These are phyloP conservation scores for Rhinocladiella similis DNA, from an alignment of 2,329 filamentous ascomycete genomes.

Conservation along the genomic window DNA sequence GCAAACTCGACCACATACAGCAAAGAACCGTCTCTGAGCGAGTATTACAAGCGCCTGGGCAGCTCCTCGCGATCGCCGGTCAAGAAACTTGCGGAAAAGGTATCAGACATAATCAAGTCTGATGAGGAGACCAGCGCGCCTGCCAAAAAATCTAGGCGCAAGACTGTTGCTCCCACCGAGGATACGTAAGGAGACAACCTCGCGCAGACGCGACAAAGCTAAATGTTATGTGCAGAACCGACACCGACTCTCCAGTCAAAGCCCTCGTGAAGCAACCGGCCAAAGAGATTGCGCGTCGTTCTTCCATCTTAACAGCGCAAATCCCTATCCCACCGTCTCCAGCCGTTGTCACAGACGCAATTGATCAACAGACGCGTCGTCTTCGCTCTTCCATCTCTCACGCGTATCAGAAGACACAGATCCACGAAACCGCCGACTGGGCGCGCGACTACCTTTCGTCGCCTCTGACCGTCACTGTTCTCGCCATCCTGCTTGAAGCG, in stretches of 20 bases:
- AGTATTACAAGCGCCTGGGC: conserved; percentile 73
- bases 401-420: conserved; percentile 58
- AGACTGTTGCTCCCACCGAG: conserved; percentile 34
- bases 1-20: conserved; percentile 67
- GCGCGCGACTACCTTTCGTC: conserved; percentile 72
- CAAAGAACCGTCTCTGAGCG: conserved; percentile 63
- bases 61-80: conserved; percentile 58
- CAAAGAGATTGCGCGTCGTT: conserved; percentile 40
- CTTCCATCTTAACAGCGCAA: conserved; percentile 51
- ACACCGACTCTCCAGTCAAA: conserved; percentile 16
- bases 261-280: conserved; percentile 32
- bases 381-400: conserved; percentile 67
- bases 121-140: conserved; percentile 39
- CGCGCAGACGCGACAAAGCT: conserved; percentile 24
- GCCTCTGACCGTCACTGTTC: conserved; percentile 68
- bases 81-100: conserved; percentile 47
- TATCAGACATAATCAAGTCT: conserved; percentile 40
- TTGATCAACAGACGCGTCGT: conserved; percentile 62
- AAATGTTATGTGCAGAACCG: conserved; percentile 18
- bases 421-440: conserved; percentile 64
- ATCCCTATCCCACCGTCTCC: conserved; percentile 79
- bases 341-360: conserved; percentile 70
- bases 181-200: conserved; percentile 34
- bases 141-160: conserved; percentile 30
- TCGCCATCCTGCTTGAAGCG: conserved; percentile 69